These are phyloP conservation scores for Fusarium verrucosum DNA, from an alignment of 2,329 filamentous ascomycete genomes.

Conservation along the genomic window DNA sequence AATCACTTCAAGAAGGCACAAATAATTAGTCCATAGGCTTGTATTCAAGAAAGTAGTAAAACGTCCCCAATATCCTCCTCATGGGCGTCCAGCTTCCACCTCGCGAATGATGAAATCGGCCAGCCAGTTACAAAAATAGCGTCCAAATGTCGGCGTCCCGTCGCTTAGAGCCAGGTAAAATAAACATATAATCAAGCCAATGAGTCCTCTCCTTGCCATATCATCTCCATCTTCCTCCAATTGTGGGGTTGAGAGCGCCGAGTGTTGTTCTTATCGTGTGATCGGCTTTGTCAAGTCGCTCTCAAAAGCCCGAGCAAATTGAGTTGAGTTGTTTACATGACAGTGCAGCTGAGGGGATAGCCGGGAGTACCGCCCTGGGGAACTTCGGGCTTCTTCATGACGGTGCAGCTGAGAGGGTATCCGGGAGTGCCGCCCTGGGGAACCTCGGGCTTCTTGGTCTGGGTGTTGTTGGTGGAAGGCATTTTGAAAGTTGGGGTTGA, in stretches of 20 bases:
- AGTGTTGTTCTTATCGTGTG: neutral
- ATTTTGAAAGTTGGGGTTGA: constrained; percentile 45
- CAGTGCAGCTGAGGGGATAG: constrained; percentile 45
- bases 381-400: constrained; percentile 45
- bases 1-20: neutral
- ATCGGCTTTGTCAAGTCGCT: neutral
- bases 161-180: constrained; percentile 29
- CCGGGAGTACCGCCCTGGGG: constrained; percentile 28
- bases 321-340: constrained; percentile 47
- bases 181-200: constrained; percentile 25
- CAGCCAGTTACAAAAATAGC: constrained; percentile 25
- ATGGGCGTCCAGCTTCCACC: constrained; percentile 5
- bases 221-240: constrained; percentile 16
- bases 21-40: constrained; percentile 19
- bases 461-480: constrained; percentile 46
- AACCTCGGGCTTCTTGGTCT: constrained; percentile 42
- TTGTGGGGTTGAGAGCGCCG: constrained; percentile 4
- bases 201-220: constrained; percentile 19
- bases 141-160: constrained; percentile 37
- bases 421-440: constrained; percentile 22
- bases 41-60: constrained; percentile 38
- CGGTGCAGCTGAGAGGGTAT: constrained; percentile 43
- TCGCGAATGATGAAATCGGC: constrained; percentile 9
- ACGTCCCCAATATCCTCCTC: constrained; percentile 2
- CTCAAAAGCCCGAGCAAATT: constrained; percentile 1